A percentile compares a stretch with the other conserved stretches of the same genome.
Evolutionary conservation across 441 rosid species (phyloP).

Genomic region (Pelargonium australe): DNA sequence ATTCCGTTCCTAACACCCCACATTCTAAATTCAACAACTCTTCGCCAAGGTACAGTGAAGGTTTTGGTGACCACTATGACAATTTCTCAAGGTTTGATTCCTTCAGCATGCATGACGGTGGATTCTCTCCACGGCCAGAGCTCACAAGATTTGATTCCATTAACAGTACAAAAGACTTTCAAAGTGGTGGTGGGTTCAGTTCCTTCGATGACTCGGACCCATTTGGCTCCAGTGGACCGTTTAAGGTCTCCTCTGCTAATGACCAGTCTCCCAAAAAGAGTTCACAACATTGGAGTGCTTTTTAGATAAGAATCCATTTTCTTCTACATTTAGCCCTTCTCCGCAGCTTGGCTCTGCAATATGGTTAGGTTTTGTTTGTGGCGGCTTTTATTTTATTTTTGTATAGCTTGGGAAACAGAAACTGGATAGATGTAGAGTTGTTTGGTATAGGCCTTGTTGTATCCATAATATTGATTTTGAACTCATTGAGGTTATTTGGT

Average conservation of each 20-base stretch:
- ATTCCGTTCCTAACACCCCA: constrained; percentile 86
- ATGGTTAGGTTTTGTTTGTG: too few relatives aligned
- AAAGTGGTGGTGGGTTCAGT: constrained; percentile 44
- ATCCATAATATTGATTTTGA: too few relatives aligned
- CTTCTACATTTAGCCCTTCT: too few relatives aligned
- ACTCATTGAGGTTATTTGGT: too few relatives aligned
- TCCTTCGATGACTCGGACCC: constrained; percentile 84
- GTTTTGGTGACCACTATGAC: constrained; percentile 57
- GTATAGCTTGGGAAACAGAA: too few relatives aligned
- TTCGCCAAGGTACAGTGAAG: constrained; percentile 72
- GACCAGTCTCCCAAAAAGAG: constrained; percentile 48
- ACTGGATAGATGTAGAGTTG: too few relatives aligned
- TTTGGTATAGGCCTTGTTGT: too few relatives aligned
- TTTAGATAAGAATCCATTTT: constrained; percentile 31
- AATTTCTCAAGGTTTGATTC: constrained; percentile 76
- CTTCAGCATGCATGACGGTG: constrained; percentile 57
- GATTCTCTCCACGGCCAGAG: constrained; percentile 55
- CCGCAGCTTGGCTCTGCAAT: too few relatives aligned
- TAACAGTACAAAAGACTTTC: constrained; percentile 68
- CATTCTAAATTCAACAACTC: constrained; percentile 75
- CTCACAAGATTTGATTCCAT: constrained; percentile 71
- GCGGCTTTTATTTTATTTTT: too few relatives aligned
- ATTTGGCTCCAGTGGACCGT: constrained; percentile 84
- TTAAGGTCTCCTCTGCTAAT: constrained; percentile 64
- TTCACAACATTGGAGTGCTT: constrained; percentile 57